Conservation (phyloP, 768 basidiomycete species). For the Gloeostereum incarnatum region DNA sequence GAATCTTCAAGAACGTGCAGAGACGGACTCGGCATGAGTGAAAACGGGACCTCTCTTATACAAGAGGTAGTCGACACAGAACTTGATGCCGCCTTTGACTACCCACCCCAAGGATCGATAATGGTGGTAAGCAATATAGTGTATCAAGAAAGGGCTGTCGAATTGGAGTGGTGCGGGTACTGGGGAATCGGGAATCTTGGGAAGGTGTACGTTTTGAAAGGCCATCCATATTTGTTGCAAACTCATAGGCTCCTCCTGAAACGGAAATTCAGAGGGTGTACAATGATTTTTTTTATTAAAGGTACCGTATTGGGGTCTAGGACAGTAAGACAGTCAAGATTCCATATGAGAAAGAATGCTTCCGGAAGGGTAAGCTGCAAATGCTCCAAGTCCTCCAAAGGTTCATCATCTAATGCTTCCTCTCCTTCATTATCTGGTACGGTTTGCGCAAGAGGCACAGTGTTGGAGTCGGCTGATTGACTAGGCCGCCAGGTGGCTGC, state of each 20-base stretch:
- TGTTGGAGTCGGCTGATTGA: slow-evolving; percentile 7
- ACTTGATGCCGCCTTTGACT: slow-evolving; percentile 92
- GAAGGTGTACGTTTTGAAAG: slow-evolving; percentile 49
- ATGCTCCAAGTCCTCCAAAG: slow-evolving; percentile 74
- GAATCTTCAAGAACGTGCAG: background rate
- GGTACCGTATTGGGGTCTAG: slow-evolving; percentile 57
- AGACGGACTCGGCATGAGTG: slow-evolving; percentile 83
- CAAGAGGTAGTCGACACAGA: slow-evolving; percentile 90
- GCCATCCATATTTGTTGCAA: slow-evolving; percentile 53
- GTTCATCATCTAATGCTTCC: slow-evolving; percentile 41
- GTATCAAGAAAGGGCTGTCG: slow-evolving; percentile 89
- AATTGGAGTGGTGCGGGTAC: slow-evolving; percentile 36
- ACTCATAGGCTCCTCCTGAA: slow-evolving; percentile 44
- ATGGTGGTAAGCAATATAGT: slow-evolving; percentile 90
- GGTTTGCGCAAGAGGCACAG: background rate
- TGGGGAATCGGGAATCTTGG: slow-evolving; percentile 21
- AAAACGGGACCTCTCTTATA: slow-evolving; percentile 96
- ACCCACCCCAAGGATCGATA: slow-evolving; percentile 97
- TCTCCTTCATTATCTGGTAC: slow-evolving; percentile 24
- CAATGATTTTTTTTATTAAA: no score
- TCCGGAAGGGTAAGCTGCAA: slow-evolving; percentile 85
- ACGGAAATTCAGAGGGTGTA: slow-evolving; percentile 2
- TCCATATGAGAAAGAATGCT: slow-evolving; percentile 84
- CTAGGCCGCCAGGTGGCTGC: slow-evolving; percentile 73
- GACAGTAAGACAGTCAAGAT: slow-evolving; percentile 72